A percentile compares a stretch with the other conserved stretches of the same genome.
Evolutionary conservation across 2,329 filamentous ascomycete species (phyloP).

Genomic region (Calonectria pseudoreteaudii): DNA sequence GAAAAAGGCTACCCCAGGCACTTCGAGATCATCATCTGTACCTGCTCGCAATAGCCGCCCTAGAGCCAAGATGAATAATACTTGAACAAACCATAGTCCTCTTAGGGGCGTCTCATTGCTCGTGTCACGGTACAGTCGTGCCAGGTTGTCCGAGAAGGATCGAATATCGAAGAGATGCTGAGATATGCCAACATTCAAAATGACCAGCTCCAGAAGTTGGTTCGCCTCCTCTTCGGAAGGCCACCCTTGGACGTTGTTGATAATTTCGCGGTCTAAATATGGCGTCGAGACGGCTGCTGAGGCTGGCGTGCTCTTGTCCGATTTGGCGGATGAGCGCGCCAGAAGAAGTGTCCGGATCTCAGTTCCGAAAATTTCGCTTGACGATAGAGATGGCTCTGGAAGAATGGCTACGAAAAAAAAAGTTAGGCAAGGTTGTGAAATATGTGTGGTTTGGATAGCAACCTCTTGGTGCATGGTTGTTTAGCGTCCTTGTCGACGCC

Average conservation of each 20-base stretch:
- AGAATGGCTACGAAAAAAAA: not conserved
- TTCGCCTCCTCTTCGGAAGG: conserved; percentile 31
- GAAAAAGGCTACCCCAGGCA: conserved; percentile 27
- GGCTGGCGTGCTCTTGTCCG: conserved; percentile 14
- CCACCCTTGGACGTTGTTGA: conserved; percentile 23
- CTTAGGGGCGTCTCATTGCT: not conserved
- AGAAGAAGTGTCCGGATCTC: conserved; percentile 26
- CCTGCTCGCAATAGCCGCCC: conserved; percentile 26
- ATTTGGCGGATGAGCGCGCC: conserved; percentile 9
- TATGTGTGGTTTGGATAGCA: not conserved
- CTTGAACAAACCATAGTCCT: conserved; percentile 28
- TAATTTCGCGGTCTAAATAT: conserved; percentile 16
- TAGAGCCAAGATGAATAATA: conserved; percentile 25
- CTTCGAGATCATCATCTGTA: conserved; percentile 20
- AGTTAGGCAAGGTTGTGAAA: not conserved
- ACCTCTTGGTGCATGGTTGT: conserved; percentile 11
- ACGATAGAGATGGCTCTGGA: conserved; percentile 23
- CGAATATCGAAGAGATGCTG: conserved; percentile 30
- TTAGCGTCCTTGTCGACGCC: not conserved
- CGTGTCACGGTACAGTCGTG: conserved; percentile 13
- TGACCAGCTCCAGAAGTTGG: conserved; percentile 25
- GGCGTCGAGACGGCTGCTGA: conserved; percentile 13
- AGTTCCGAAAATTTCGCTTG: conserved; percentile 29
- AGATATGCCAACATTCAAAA: conserved; percentile 31
- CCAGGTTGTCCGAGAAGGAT: conserved; percentile 27